Conservation (phyloP, 1,284 basidiomycete species). For the Mycosarcoma maydis region DNA sequence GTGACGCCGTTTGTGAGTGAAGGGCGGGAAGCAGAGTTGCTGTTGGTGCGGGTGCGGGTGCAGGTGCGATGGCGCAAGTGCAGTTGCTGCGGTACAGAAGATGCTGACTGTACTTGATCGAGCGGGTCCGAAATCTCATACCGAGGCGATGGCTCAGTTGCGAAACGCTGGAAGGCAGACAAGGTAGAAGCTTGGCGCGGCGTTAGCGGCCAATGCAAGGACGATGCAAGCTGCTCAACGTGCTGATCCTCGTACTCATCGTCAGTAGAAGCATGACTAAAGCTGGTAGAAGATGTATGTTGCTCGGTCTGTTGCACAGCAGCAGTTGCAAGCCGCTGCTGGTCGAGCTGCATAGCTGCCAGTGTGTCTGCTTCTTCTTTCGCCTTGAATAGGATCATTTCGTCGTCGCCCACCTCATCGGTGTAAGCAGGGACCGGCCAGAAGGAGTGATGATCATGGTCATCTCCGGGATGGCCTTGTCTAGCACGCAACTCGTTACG, state of each 20-base stretch:
- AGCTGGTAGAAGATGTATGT: not conserved
- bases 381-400: conserved; percentile 50
- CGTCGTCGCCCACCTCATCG: conserved; percentile 38
- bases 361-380: conserved; percentile 30
- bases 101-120: not conserved
- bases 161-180: too few relatives aligned
- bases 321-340: not conserved
- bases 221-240: conserved; percentile 1
- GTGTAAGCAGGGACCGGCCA: conserved; percentile 41
- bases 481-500: conserved; percentile 16
- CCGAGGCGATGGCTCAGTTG: conserved; percentile 26
- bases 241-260: not conserved
- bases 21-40: conserved; percentile 7
- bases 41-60: conserved; percentile 5
- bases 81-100: not conserved
- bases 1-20: conserved; percentile 16
- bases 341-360: conserved; percentile 12
- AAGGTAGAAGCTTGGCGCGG: conserved; percentile 4
- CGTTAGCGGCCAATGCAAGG: not conserved
- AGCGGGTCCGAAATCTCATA: conserved; percentile 24
- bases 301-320: too few relatives aligned
- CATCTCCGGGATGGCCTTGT: conserved; percentile 9
- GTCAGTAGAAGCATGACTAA: not conserved
- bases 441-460: conserved; percentile 10
- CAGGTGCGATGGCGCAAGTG: conserved; percentile 2